phyloP scores from a whole-genome alignment of 2,329 filamentous ascomycete genomes.

The Cladosporium sp. region DNA sequence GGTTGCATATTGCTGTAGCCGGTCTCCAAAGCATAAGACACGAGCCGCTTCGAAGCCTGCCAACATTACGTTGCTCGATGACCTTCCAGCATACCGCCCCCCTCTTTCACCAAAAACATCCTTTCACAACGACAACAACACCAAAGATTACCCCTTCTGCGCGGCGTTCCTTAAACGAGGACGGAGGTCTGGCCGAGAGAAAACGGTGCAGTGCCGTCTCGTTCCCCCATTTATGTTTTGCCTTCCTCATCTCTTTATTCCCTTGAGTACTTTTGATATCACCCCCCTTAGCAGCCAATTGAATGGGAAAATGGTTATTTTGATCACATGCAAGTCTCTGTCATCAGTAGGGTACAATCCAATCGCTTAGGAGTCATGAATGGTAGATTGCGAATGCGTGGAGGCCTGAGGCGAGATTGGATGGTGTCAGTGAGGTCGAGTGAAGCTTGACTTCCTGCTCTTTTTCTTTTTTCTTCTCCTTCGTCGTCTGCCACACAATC shows the following conservation, averaged over 20 bases:
- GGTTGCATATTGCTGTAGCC: constrained; percentile 30
- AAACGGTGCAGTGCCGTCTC: constrained; percentile 9
- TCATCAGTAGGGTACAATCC: too few species aligned
- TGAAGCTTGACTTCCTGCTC: not conserved
- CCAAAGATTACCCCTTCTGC: constrained; percentile 12
- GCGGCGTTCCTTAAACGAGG: constrained; percentile 6
- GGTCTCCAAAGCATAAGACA: too few species aligned
- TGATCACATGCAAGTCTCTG: not conserved
- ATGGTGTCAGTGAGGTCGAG: too few species aligned
- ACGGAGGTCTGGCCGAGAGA: not conserved
- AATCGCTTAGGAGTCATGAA: too few species aligned
- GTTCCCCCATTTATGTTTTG: constrained; percentile 7
- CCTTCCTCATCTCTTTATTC: constrained; percentile 8
- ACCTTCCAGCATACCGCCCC: not conserved
- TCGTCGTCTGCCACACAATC: not conserved
- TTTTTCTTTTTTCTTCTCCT: constrained; percentile 1
- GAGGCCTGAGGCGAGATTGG: too few species aligned
- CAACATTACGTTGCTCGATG: too few species aligned
- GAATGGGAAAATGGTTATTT: constrained; percentile 9
- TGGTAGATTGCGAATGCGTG: too few species aligned
- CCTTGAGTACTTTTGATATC: constrained; percentile 13
- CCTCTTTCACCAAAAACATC: too few species aligned
- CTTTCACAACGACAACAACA: not conserved
- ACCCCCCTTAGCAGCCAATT: constrained; percentile 10
- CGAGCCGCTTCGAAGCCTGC: too few species aligned